phyloP scores from a whole-genome alignment of 352 stramenopile genomes.

The Elongisporangium undulatum region DNA sequence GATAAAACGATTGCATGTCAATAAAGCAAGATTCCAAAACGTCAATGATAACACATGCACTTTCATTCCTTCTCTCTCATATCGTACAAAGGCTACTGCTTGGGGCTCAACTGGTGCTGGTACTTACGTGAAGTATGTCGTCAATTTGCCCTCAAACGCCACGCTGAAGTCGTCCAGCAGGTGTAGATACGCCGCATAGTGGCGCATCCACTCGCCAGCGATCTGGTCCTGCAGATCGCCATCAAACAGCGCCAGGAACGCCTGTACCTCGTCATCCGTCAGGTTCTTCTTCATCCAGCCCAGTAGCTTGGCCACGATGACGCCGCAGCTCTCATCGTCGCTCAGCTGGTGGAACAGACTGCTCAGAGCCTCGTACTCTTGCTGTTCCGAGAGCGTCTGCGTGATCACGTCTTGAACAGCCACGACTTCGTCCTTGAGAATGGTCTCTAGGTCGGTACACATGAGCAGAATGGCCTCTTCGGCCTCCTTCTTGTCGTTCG shows the following conservation, averaged over 20 bases:
- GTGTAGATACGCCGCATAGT: constrained; percentile 59
- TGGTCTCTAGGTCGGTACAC: constrained; percentile 50
- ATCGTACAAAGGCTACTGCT: not conserved
- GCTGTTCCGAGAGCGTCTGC: constrained; percentile 39
- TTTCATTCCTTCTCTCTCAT: not conserved
- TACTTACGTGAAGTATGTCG: constrained; percentile 52
- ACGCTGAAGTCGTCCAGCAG: constrained; percentile 64
- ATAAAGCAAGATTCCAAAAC: not conserved
- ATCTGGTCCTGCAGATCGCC: constrained; percentile 46
- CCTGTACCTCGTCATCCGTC: constrained; percentile 34
- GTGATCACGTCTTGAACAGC: constrained; percentile 49
- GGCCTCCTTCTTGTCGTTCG: constrained; percentile 43
- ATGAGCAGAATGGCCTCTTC: constrained; percentile 32
- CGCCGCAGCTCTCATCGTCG: constrained; percentile 38
- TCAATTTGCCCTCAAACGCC: constrained; percentile 50
- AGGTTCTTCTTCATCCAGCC: constrained; percentile 66
- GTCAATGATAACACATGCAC: not conserved
- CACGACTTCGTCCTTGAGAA: constrained; percentile 43
- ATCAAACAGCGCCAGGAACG: constrained; percentile 52
- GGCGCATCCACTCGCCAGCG: constrained; percentile 64
- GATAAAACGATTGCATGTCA: not conserved
- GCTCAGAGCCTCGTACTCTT: constrained; percentile 64
- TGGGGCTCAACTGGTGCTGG: not conserved
- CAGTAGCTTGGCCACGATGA: constrained; percentile 58
- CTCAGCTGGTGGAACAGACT: constrained; percentile 56